A percentile compares a stretch with the other conserved stretches of the same genome.
phyloP scores from a whole-genome alignment of 2,329 filamentous ascomycete species.

The Fusarium hostae region DNA sequence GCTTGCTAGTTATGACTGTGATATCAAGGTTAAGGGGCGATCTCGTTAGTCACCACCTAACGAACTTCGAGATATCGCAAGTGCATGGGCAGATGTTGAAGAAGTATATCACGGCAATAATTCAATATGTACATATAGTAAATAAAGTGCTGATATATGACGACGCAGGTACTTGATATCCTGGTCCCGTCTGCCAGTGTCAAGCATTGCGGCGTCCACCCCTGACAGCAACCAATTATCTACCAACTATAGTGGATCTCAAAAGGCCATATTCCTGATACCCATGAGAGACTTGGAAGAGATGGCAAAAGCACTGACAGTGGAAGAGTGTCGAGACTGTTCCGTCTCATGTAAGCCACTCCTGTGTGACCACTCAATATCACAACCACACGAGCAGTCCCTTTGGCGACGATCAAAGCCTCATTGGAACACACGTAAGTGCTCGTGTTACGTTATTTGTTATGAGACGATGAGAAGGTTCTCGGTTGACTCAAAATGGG shows the following conservation, averaged over 20 bases:
- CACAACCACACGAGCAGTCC: slow-evolving; percentile 1
- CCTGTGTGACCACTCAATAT: not conserved
- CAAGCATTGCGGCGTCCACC: slow-evolving; percentile 1
- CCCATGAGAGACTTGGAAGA: not conserved
- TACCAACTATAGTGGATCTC: not conserved
- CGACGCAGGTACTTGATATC: not conserved
- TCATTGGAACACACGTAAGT: not conserved
- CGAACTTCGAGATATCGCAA: not conserved
- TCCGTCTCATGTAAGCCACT: not conserved
- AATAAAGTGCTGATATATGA: not conserved
- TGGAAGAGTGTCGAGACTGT: not conserved
- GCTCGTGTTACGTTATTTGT: not conserved
- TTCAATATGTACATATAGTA: fast-evolving
- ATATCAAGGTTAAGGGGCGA: not conserved
- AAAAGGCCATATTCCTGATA: not conserved
- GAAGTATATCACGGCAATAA: fast-evolving
- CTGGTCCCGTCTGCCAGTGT: slow-evolving; percentile 5
- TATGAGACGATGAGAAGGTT: not conserved
- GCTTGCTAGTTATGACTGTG: not conserved
- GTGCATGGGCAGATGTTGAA: fast-evolving
- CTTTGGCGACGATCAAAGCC: not conserved
- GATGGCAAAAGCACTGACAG: not conserved
- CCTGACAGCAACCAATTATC: not conserved
- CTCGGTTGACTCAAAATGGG: not conserved
- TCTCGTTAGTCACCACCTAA: too few relatives aligned